Evolutionary conservation across 1,139 yeast genomes (phyloP).

Genomic region (Protomyces inouyei): DNA sequence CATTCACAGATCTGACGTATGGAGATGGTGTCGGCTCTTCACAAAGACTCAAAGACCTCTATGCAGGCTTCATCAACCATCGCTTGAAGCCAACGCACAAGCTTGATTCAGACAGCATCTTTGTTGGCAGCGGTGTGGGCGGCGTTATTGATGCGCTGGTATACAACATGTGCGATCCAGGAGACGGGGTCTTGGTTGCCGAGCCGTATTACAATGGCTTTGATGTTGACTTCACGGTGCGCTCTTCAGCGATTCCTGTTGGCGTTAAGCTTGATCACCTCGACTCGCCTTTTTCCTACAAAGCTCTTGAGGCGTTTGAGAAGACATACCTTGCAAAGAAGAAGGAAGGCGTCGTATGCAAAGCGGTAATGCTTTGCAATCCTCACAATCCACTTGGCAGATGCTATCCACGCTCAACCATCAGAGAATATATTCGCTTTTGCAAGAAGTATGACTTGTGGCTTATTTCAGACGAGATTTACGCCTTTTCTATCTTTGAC

Average conservation of each 20-base stretch:
- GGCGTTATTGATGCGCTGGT: neutral
- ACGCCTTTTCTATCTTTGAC: neutral
- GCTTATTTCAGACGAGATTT: neutral
- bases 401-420: neutral
- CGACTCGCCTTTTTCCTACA: neutral
- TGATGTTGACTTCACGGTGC: neutral
- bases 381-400: neutral
- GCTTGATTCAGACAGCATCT: neutral
- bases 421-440: neutral
- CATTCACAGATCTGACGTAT: neutral
- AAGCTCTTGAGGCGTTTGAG: neutral
- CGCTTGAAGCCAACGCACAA: neutral
- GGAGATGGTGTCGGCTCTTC: neutral
- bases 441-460: neutral
- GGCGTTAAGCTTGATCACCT: neutral
- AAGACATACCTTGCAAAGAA: neutral
- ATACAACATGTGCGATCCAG: conserved; percentile 1
- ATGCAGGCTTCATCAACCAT: neutral
- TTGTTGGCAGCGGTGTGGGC: neutral
- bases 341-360: neutral
- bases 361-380: neutral
- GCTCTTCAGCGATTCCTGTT: neutral
- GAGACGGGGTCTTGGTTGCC: neutral
- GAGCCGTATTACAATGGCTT: conserved; percentile 3
- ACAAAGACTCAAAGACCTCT: neutral